These are phyloP conservation scores for Erythrophleum fordii DNA, from an alignment of 306 rosid species.

Conservation along the genomic window DNA sequence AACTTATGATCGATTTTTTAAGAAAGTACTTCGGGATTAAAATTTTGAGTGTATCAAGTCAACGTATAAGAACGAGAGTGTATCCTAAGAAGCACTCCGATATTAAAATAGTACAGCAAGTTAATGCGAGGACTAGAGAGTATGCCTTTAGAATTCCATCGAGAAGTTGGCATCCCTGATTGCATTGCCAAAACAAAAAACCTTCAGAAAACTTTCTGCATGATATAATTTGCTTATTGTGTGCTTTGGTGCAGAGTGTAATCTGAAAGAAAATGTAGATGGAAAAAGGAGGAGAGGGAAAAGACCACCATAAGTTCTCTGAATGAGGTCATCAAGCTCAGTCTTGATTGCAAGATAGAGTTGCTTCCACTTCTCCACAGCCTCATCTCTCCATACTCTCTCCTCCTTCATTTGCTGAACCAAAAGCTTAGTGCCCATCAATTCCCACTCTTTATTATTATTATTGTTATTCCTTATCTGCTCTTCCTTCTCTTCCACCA, in stretches of 20 bases:
- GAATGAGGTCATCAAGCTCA: conserved; percentile 95
- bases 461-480: conserved; percentile 39
- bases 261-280: not conserved
- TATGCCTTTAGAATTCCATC: no score
- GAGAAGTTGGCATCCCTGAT: no score
- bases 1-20: no score
- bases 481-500: conserved; percentile 70
- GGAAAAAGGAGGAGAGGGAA: not conserved
- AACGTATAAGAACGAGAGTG: no score
- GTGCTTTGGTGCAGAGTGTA: no score
- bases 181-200: not conserved
- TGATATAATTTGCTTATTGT: not conserved
- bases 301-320: conserved; percentile 68
- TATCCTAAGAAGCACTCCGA: no score
- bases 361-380: conserved; percentile 95
- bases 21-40: no score
- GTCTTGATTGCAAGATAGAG: conserved; percentile 83
- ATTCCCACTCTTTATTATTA: conserved; percentile 55
- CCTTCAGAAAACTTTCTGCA: not conserved
- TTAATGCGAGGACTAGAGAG: no score
- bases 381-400: conserved; percentile 77
- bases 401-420: conserved; percentile 77
- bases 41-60: no score
- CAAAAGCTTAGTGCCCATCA: conserved; percentile 56
- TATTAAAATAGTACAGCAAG: no score